Base-by-base conservation (phyloP, 1,284 basidiomycete species). In the Tilletia horrida region DNA sequence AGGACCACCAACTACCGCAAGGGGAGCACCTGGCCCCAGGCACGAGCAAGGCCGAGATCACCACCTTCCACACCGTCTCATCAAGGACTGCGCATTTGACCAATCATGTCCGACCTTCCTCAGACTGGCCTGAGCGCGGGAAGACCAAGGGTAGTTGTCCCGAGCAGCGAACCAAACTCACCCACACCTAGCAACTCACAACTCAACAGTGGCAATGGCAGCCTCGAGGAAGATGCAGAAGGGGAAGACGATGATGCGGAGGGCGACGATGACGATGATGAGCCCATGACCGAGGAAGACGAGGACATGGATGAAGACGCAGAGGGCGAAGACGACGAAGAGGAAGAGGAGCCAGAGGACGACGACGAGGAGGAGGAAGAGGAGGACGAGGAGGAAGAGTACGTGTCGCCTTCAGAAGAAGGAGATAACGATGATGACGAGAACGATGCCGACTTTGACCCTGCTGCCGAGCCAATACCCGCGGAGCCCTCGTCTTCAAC, bases 241-340 rank as follows among this genome's bases (percentile, higher is more conserved):
- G 72, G 66, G 35, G 74, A 75, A 0, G 77, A 73, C 2, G 75
- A 73, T 0, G 70, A 78, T 45, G 61, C 67, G 3, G 52, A 62
- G 11, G 68, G 57, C 21, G 55, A 59, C 4, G 64, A 59, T 47
- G 63, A 50, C 18, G 63, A 57, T 31, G 71, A 73, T 13, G 72
- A 82, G 13, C 48, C 69, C 2, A 77, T 77, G 31, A 82, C 80
- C 44, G 80, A 81, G 9, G 84, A 84, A 18, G 83, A 73, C 21
- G 81, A 68, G 1, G 72, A 73, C 57, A 70, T 70, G 2, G 69
- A 59, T 27, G 50, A 63, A 4, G 67, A 76, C 25, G 65, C 66
- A 21, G 50, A 63, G 9, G 64, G 74, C n/a, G 75, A 76, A 45
- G 81, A 81, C 13, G 74, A 75, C 52, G 66, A n/a, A n/a, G n/a